Evolutionary conservation across 176 grass and related monocot genomes (phyloP).

Genomic region (Phoenix dactylifera): DNA sequence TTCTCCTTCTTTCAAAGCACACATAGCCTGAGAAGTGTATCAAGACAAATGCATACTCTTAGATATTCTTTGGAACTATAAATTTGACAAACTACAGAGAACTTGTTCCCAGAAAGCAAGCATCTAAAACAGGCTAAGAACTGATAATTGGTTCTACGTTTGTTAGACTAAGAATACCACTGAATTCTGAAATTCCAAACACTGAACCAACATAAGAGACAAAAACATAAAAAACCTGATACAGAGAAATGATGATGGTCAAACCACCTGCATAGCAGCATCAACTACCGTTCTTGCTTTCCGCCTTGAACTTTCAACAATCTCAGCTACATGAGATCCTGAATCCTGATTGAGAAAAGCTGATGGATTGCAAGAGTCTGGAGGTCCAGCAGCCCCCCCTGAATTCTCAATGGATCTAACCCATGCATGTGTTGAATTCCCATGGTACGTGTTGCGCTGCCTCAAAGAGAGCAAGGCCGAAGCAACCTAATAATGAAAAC

Average conservation of each 20-base stretch:
- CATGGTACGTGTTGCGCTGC: conserved; percentile 82
- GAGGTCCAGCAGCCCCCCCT: conserved; percentile 35
- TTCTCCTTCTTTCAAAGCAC: conserved; percentile 62
- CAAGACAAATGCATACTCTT: background rate
- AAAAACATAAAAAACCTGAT: conserved; percentile 9
- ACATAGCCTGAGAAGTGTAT: conserved; percentile 53
- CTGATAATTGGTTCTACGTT: background rate
- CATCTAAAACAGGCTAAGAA: background rate
- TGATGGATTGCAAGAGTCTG: conserved; percentile 36
- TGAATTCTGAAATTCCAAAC: background rate
- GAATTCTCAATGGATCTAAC: conserved; percentile 52
- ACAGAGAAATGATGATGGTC: background rate
- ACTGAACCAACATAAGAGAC: background rate
- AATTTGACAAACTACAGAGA: too few relatives aligned
- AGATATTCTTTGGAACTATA: too few relatives aligned
- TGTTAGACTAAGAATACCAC: background rate
- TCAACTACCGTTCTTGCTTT: conserved; percentile 90
- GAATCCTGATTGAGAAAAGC: conserved; percentile 65
- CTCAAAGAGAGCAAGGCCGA: conserved; percentile 72
- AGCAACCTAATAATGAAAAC: conserved; percentile 54
- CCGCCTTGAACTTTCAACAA: conserved; percentile 69
- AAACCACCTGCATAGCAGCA: conserved; percentile 71
- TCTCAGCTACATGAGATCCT: conserved; percentile 81
- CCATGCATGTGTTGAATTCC: conserved; percentile 48
- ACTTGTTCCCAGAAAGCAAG: too few relatives aligned